A percentile compares a stretch with the other conserved stretches of the same genome.
These are phyloP conservation scores for Tetrastigma voinierianum DNA, from an alignment of 164 flowering plant genomes.

Conservation along the genomic window DNA sequence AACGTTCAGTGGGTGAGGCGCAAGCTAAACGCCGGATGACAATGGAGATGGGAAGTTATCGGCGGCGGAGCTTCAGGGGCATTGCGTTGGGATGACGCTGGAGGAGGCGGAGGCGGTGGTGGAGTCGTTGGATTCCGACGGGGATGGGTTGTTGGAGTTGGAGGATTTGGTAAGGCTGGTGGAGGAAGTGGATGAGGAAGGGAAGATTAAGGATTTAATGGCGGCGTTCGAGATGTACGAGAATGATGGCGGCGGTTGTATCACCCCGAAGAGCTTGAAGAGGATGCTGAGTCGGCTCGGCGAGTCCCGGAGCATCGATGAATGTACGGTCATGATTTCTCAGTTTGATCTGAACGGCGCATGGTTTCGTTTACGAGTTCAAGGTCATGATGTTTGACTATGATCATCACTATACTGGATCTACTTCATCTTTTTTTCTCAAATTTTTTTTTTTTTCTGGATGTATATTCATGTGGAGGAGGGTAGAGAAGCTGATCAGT, in stretches of 20 bases:
- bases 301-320: conserved; percentile 18
- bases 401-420: not conserved
- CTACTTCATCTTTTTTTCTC: not conserved
- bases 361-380: conserved; percentile 64
- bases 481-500: too few relatives aligned
- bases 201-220: conserved; percentile 30
- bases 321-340: conserved; percentile 43
- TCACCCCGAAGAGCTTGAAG: conserved; percentile 43
- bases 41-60: conserved; percentile 39
- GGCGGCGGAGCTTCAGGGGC: conserved; percentile 30
- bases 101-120: too few relatives aligned
- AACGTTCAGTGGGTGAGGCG: conserved; percentile 22
- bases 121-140: conserved; percentile 44
- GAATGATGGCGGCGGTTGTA: conserved; percentile 32
- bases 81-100: conserved; percentile 19
- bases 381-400: conserved; percentile 41
- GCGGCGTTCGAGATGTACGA: conserved; percentile 53
- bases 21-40: conserved; percentile 30
- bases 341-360: conserved; percentile 51
- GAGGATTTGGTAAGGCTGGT: conserved; percentile 34
- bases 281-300: conserved; percentile 40
- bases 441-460: too few relatives aligned
- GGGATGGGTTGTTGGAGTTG: conserved; percentile 39
- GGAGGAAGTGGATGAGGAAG: conserved; percentile 38
- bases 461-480: not conserved